Percentiles rank a stretch among this genome's conserved stretches.
These are phyloP conservation scores for Phtheirospermum japonicum DNA, from an alignment of 257 asterid species.

Conservation along the genomic window DNA sequence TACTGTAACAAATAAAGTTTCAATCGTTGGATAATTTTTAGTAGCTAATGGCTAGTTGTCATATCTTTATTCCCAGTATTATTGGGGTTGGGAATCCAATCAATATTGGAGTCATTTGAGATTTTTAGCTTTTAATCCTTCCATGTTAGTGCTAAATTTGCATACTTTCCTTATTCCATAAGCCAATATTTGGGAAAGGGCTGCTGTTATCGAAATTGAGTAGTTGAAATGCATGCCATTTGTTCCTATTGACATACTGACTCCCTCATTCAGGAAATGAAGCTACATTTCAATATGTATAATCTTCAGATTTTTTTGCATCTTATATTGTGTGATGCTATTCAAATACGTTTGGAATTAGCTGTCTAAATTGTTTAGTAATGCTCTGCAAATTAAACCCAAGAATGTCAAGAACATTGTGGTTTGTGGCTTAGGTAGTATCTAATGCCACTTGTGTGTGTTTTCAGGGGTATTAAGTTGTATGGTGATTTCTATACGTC, in stretches of 20 bases:
- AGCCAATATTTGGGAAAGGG: neutral
- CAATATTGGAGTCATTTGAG: neutral
- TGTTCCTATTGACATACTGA: no score
- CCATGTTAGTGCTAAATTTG: no score
- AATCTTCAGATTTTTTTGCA: neutral
- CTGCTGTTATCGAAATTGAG: neutral
- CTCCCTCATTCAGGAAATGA: no score
- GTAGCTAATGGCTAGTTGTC: neutral
- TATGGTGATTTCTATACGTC: conserved; percentile 86
- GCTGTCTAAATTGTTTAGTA: conserved; percentile 4
- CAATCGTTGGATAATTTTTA: no score
- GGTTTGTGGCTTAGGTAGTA: conserved; percentile 9
- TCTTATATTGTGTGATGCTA: neutral
- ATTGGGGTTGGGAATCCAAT: neutral
- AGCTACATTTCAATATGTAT: no score
- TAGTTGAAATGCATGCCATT: neutral
- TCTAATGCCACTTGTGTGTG: conserved; percentile 13
- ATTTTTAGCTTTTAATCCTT: neutral
- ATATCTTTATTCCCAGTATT: neutral
- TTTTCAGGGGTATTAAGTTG: conserved; percentile 59
- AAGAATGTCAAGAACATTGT: conserved; percentile 11
- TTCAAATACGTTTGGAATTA: no score
- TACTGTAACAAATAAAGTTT: no score
- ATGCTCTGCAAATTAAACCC: neutral
- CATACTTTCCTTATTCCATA: neutral